Base-by-base conservation (phyloP, 306 rosid species). In the Potentilla sterilis region DNA sequence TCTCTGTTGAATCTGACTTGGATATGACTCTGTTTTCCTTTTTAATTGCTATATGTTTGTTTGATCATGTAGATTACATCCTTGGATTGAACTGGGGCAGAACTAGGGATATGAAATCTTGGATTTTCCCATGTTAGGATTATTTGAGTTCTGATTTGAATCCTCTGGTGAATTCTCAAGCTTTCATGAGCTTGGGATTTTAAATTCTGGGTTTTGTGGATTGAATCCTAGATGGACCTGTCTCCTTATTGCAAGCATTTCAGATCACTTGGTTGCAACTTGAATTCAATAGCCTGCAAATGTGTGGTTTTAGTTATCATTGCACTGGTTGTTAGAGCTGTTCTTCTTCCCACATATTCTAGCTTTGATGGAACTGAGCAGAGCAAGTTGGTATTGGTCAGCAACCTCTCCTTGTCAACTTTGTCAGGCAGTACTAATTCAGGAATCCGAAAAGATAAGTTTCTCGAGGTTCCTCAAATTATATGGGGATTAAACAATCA, bases 401-500 rank as follows among this genome's bases (percentile, higher is more conserved):
- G 73, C 6, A 81, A 61, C 78, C 77, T 28, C 35, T 74, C 90
- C 73, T 74, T 85, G 7, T 41, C 76, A 41, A 62, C 89, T 63
- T 72, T 83, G 12, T 55, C 76, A 41, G 32, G 48, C 11, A 67
- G 55, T 71, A 73, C 83, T n/a, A 80, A 74, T 19, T 64, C 42
- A 15, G 86, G 85, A 61, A 81, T 85, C 54, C 69, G 88, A 32
- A 81, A 75, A 8, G 90, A 89, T 41, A 95, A 87, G 83, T 92
- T 90, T 80, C 80, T 95, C 81, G 92, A 68, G 74, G 91, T 85
- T 80, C 98, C 98, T 65, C 97, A 95, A 74, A 88, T 95, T 49
- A 89, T 92, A 10, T 91, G 98, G 97, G 98, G 98, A 40, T 70
- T 94, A 51, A 94, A 94, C 87, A 94, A 94, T 74, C 98, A 93